A percentile compares a stretch with the other conserved stretches of the same genome.
These are phyloP conservation scores for Xylaria nigripes DNA, from an alignment of 495 filamentous ascomycete genomes.

Conservation along the genomic window DNA sequence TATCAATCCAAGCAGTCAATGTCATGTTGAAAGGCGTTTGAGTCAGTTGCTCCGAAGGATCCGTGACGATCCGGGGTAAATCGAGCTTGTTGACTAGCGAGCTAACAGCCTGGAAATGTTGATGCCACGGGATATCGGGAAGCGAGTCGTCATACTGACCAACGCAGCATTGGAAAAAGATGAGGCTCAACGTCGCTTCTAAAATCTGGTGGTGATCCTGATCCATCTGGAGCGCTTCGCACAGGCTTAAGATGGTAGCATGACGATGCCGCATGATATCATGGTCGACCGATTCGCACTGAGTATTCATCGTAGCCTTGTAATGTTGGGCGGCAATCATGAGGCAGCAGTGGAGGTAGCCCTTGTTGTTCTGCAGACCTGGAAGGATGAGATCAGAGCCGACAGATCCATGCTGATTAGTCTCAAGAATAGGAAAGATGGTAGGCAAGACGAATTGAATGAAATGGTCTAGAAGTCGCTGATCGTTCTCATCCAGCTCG, in stretches of 20 bases:
- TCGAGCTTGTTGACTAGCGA: constrained; percentile 77
- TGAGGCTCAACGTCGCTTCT: constrained; percentile 91
- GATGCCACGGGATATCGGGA: constrained; percentile 92
- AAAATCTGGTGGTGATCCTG: constrained; percentile 79
- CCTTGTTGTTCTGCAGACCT: constrained; percentile 81
- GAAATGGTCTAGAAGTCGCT: constrained; percentile 84
- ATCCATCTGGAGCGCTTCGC: constrained; percentile 72
- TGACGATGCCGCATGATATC: constrained; percentile 93
- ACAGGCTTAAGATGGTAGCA: constrained; percentile 78
- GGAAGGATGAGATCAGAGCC: constrained; percentile 74
- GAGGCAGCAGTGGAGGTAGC: constrained; percentile 90
- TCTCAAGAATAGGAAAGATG: constrained; percentile 86
- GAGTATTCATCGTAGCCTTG: constrained; percentile 62
- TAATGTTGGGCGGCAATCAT: constrained; percentile 93
- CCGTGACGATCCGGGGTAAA: constrained; percentile 56
- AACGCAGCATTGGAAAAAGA: constrained; percentile 94
- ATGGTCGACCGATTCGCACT: constrained; percentile 69
- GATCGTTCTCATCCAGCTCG: constrained; percentile 82
- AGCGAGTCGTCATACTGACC: constrained; percentile 77
- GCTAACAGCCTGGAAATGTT: constrained; percentile 88
- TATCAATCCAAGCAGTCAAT: constrained; percentile 92
- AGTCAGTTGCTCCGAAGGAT: constrained; percentile 45
- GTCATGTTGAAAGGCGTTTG: constrained; percentile 93
- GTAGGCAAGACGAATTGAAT: constrained; percentile 76
- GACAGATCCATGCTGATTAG: constrained; percentile 71